phyloP scores from a whole-genome alignment of 108 stramenopile genomes.

The Craspedostauros australis region DNA sequence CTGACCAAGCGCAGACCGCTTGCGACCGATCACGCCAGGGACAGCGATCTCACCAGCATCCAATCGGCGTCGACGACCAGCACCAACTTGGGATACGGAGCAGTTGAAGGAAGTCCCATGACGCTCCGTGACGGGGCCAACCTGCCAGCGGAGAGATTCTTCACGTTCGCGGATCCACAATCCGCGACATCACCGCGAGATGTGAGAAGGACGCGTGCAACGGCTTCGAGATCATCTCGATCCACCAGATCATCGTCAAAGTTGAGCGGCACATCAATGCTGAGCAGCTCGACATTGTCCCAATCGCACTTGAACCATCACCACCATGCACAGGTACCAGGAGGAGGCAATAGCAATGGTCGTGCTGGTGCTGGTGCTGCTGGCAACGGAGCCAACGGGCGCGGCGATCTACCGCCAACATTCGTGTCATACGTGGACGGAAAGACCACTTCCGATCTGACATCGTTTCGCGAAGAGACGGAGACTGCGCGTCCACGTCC shows the following conservation, averaged over 20 bases:
- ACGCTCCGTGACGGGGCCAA: constrained; percentile 29
- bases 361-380: neutral
- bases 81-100: constrained; percentile 15
- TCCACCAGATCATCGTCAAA: no score
- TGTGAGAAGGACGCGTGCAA: neutral
- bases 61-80: constrained; percentile 4
- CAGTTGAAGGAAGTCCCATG: constrained; percentile 5
- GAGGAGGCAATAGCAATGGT: neutral
- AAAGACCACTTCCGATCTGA: constrained; percentile 19
- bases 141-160: constrained; percentile 26
- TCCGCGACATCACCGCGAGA: no score
- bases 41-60: neutral
- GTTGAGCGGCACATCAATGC: no score
- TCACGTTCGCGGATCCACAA: constrained; percentile 10
- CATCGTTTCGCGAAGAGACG: constrained; percentile 16
- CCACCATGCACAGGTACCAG: no score
- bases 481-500: constrained; percentile 12
- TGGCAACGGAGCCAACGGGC: neutral
- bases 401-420: constrained; percentile 19
- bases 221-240: no score
- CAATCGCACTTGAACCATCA: no score
- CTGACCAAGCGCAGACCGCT: no score
- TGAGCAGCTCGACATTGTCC: no score
- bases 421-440: constrained; percentile 34
- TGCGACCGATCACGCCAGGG: no score